Evolutionary conservation across 495 filamentous ascomycete genomes (phyloP), one percentile per base, ranked within the genome.

Genomic region (Trichoderma reesei): DNA sequence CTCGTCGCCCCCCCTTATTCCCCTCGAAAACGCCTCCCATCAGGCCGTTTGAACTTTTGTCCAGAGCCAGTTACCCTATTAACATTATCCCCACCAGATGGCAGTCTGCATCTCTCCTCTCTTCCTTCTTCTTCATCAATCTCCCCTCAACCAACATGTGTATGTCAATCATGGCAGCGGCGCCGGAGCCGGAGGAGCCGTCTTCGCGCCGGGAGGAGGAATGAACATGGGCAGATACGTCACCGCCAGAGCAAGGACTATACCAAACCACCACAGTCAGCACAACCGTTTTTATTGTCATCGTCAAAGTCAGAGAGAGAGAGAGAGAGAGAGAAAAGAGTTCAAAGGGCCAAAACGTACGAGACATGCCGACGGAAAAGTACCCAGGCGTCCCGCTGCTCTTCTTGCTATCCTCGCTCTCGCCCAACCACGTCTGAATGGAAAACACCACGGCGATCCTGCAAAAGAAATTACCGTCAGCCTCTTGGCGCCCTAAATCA

Each of bases 171-270:
- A 62, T 9, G 14, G 36, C 34, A 63, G 61, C 16, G 74, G 77
- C 61, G 65, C 74, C 72, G 67, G 83, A 72, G 68, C 76, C 64
- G 69, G 77, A 72, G 67, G 79, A 71, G 66, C 76, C 69, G 77
- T 77, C 59, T 69, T 65, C 63, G 71, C 74, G 36, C 72, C 72
- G 9, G 79, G 76, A 3, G 83, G 83, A 42, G 90, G 91, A 64
- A 96, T 73, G 77, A 96, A 95, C 64, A 96, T 76, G 16, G 89
- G 90, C 67, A 96, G 82, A 72, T 96, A 96, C 61, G 89, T 89
- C 44, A 94, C 88, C 66, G 80, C 75, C 64, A 96, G 80, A 54
- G 90, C 85, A 85, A 95, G 86, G 67, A 92, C 90, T 92, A 65
- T 16, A 56, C 3, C 6, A 4, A 6, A 14, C 42, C 48, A 26